Evolutionary conservation across 768 basidiomycete genomes (phyloP), one percentile per base, ranked within the genome.

Genomic region (Panus rudis): DNA sequence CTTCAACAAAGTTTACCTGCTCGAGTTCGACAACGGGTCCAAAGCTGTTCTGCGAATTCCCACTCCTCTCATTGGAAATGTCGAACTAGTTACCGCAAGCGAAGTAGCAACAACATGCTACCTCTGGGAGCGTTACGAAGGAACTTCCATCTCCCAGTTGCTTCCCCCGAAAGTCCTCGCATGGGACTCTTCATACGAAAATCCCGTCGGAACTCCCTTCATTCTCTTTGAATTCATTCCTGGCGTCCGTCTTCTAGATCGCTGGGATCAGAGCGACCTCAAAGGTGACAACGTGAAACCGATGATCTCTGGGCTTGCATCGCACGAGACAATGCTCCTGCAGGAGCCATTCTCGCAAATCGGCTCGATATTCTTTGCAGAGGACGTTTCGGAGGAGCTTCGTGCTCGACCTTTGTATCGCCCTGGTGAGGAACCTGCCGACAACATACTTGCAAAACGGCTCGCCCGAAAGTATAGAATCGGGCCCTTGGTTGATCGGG

Each of bases 81-180:
- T n/a, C n/a, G n/a, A n/a, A n/a, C n/a, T n/a, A n/a, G 58, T 59
- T 34, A 52, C 68, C n/a, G 70, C 72, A 6, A 72, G 71, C 49
- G 72, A 73, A 48, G 70, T 67, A 20, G 71, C 71, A 17, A 73
- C 72, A 4, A 64, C 73, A 60, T 54, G 31, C 28, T 70, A 65
- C n/a, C n/a, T n/a, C n/a, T n/a, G n/a, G n/a, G n/a, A n/a, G n/a
- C n/a, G n/a, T n/a, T n/a, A n/a, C n/a, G n/a, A n/a, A n/a, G 62
- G 66, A 24, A 65, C 68, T 52, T 56, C 61, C 45, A 52, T 39
- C 43, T 46, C 57, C 12, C 63, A 61, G 43, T 48, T 73, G 44
- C 71, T 70, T 50, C 45, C 68, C 28, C 71, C 71, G 10, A 30
- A 64, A 48, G 61, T 72, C 11, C 69, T 68, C 42, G 65, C 54